These are phyloP conservation scores for Trematosphaeria pertusa DNA, from an alignment of 2,329 filamentous ascomycete species.

Conservation along the genomic window DNA sequence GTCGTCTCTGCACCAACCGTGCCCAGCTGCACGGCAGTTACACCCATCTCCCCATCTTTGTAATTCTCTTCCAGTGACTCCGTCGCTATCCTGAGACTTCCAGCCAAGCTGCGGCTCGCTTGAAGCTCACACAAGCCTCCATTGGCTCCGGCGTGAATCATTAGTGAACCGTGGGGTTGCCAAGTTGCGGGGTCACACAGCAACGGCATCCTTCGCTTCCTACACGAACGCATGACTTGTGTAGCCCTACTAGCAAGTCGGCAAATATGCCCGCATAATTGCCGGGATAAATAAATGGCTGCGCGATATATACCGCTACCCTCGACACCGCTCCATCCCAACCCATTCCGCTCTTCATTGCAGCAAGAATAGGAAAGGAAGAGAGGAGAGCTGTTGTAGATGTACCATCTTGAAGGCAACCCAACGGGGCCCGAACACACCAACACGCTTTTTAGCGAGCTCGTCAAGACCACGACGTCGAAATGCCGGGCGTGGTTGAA, in stretches of 20 bases:
- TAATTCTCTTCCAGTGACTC: not conserved
- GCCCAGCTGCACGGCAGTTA: too few relatives aligned
- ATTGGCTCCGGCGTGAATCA: constrained; percentile 3
- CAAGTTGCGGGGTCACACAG: constrained; percentile 15
- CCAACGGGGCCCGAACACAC: constrained; percentile 22
- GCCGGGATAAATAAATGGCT: constrained; percentile 8
- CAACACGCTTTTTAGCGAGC: constrained; percentile 27
- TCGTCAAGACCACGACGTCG: constrained; percentile 28
- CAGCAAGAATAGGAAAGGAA: too few relatives aligned
- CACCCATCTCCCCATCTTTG: too few relatives aligned
- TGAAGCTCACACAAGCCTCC: constrained; percentile 3
- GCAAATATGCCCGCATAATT: constrained; percentile 10
- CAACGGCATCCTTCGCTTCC: too few relatives aligned
- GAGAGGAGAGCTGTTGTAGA: constrained; percentile 4
- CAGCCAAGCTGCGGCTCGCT: not conserved
- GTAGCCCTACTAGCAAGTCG: constrained; percentile 7
- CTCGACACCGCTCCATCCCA: too few relatives aligned
- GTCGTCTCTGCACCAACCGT: too few relatives aligned
- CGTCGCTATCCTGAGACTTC: not conserved
- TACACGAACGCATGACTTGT: not conserved
- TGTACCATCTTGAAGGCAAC: constrained; percentile 37
- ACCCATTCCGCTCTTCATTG: too few relatives aligned
- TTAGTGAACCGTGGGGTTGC: constrained; percentile 14
- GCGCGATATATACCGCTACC: not conserved
- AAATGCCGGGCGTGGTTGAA: constrained; percentile 26